These are phyloP conservation scores for Corynascus novoguineensis DNA, from an alignment of 495 filamentous ascomycete genomes.

Conservation along the genomic window DNA sequence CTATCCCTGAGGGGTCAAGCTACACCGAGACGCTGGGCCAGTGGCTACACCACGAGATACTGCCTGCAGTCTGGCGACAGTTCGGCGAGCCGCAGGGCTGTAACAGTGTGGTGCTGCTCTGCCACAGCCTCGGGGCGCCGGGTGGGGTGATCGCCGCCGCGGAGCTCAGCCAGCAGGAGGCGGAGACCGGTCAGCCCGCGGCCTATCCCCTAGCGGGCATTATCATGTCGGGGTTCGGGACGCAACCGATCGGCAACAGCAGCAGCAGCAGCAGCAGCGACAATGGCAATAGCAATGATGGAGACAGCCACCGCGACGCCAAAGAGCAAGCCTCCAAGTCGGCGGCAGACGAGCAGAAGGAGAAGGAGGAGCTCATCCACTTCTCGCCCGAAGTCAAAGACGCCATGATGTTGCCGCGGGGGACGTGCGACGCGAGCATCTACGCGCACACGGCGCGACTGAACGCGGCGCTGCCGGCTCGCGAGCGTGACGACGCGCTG, in stretches of 20 bases:
- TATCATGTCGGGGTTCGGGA: conserved; percentile 6
- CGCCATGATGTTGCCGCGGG: conserved; percentile 21
- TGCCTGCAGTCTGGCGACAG: conserved; percentile 33
- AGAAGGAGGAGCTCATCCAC: conserved; percentile 1
- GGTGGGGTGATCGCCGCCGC: conserved; percentile 29
- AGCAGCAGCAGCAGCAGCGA: neutral
- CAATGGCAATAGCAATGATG: no score
- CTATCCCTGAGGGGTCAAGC: conserved; percentile 7
- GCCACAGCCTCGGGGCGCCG: conserved; percentile 33
- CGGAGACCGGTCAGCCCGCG: neutral
- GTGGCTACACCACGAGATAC: conserved; percentile 26
- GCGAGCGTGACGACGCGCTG: neutral
- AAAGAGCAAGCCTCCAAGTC: no score
- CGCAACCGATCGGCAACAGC: neutral
- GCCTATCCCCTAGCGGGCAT: conserved; percentile 31
- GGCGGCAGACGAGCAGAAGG: no score
- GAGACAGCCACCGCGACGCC: no score
- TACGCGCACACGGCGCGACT: conserved; percentile 19
- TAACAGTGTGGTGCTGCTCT: conserved; percentile 27
- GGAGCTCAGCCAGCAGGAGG: conserved; percentile 11
- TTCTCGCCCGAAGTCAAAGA: conserved; percentile 21
- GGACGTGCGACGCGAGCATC: conserved; percentile 18
- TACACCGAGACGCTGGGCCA: conserved; percentile 24
- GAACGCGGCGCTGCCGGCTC: conserved; percentile 20
- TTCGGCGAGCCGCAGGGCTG: conserved; percentile 24